Percentiles rank a stretch among this genome's conserved stretches.
Evolutionary conservation across 441 rosid species (phyloP).

Genomic region (Erodium chrysanthum): DNA sequence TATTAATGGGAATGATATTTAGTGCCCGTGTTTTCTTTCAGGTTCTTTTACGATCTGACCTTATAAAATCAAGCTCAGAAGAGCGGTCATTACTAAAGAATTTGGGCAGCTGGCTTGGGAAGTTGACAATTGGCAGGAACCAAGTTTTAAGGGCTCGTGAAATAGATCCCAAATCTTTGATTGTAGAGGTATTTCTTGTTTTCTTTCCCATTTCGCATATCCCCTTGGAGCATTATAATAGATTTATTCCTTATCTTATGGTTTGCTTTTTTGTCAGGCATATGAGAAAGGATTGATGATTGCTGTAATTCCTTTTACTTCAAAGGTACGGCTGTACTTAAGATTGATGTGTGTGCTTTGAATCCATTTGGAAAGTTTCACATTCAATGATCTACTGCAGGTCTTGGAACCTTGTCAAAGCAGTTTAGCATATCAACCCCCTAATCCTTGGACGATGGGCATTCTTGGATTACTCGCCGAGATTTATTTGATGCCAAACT

Average conservation of each 20-base stretch:
- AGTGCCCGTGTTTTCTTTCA: conserved; percentile 25
- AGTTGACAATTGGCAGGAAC: conserved; percentile 92
- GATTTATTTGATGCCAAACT: conserved; percentile 92
- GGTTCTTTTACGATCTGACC: conserved; percentile 98
- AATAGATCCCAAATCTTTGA: conserved; percentile 95
- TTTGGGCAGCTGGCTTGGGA: conserved; percentile 99
- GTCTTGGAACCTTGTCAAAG: conserved; percentile 93
- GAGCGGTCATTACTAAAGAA: conserved; percentile 92
- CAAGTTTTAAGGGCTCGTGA: conserved; percentile 85
- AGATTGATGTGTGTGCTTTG: conserved; percentile 14
- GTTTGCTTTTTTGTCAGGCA: conserved; percentile 44
- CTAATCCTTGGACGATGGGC: conserved; percentile 99
- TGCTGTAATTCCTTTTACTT: conserved; percentile 98
- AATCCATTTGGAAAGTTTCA: conserved; percentile 13
- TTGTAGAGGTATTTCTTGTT: conserved; percentile 63
- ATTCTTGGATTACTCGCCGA: conserved; percentile 89
- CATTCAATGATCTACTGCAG: conserved; percentile 30
- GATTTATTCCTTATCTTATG: not conserved
- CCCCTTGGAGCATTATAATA: conserved; percentile 11
- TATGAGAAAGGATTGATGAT: conserved; percentile 99
- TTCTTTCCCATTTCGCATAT: conserved; percentile 5
- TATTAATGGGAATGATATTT: conserved; percentile 6
- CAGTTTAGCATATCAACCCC: conserved; percentile 95
- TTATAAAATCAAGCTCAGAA: conserved; percentile 92
- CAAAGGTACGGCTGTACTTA: conserved; percentile 48